Base-by-base conservation (phyloP, 352 stramenopile genomes). In the Globisporangium spinosum region DNA sequence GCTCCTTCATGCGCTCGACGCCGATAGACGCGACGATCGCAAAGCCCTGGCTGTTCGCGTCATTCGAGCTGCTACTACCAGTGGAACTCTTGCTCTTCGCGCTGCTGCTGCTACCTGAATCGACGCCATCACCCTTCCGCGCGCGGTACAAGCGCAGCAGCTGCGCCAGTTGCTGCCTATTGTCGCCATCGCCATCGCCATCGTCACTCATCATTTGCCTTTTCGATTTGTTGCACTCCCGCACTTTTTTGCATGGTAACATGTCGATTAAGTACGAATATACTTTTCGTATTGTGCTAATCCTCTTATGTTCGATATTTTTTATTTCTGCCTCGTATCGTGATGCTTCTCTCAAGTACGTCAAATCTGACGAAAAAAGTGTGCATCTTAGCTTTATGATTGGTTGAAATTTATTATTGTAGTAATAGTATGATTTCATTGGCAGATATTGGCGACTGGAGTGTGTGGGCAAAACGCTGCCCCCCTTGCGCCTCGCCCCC, bases 101-200 rank as follows among this genome's bases (percentile, higher is more conserved):
- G 12, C 15, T 23, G 35, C 27, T 53, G 15, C 13, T 32, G 29
- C 29, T 32, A 32, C 29, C 17, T 35, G 25, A 23, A 2, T 68
- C 63, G 7, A 20, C 34, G 32, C 56, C n/a, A 20, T 59, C 68
- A 4, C 62, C 68, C 27, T 40, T 49, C 20, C 58, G 56, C 12
- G 57, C 34, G 23, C 75, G 75, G 35, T 69, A 74, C 27, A 79
- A 32, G 27, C 66, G 70, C 59, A 82, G 64, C 27, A 85, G 69
- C 62, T 70, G 51, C 62, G 66, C 66, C 49, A 55, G 55, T 49
- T 61, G 40, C 17, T 27, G 32, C 32, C 38, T 57, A 22, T 58
- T 60, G n/a, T 15, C 55, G 17, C 3, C 55, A 58, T 4, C 22
- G n/a, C 27, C 45, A 6, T 2, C 25, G 25, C 20, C 51, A 58